Evolutionary conservation across 2,329 filamentous ascomycete species (phyloP).

Genomic region (Xylariales sp.): DNA sequence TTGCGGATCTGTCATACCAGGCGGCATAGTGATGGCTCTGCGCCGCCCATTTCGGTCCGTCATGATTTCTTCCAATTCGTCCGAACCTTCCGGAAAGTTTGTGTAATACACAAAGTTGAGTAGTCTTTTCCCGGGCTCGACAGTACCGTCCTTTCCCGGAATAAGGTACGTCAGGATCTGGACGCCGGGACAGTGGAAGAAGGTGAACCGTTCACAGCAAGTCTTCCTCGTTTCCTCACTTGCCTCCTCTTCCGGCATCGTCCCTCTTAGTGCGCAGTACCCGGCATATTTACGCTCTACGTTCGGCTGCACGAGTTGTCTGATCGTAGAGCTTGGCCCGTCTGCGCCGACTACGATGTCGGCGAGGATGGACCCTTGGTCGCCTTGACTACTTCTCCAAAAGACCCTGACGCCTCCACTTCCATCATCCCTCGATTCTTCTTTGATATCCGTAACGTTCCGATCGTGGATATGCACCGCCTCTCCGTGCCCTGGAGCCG

Average conservation of each 20-base stretch:
- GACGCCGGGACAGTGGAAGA: slow-evolving; percentile 53
- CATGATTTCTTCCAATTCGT: slow-evolving; percentile 51
- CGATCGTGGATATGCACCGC: slow-evolving; percentile 50
- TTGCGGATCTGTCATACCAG: slow-evolving; percentile 48
- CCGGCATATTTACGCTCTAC: slow-evolving; percentile 52
- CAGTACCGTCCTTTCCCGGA: slow-evolving; percentile 53
- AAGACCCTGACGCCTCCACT: slow-evolving; percentile 45
- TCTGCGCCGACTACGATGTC: slow-evolving; percentile 59
- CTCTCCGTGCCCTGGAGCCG: slow-evolving; percentile 45
- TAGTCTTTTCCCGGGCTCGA: slow-evolving; percentile 54
- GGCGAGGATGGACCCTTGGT: slow-evolving; percentile 47
- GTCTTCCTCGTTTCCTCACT: slow-evolving; percentile 50
- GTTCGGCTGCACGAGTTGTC: slow-evolving; percentile 48
- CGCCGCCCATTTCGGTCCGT: slow-evolving; percentile 50
- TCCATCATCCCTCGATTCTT: slow-evolving; percentile 26
- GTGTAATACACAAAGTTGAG: slow-evolving; percentile 61
- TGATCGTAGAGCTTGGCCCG: slow-evolving; percentile 55
- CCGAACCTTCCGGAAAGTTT: slow-evolving; percentile 52
- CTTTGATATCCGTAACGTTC: slow-evolving; percentile 48
- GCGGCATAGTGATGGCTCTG: slow-evolving; percentile 53
- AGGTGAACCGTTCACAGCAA: slow-evolving; percentile 55
- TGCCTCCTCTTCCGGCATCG: slow-evolving; percentile 54
- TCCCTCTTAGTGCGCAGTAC: slow-evolving; percentile 58
- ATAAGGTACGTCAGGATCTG: slow-evolving; percentile 58
- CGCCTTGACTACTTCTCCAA: slow-evolving; percentile 50